Conservation (phyloP, 2,329 filamentous ascomycete genomes). For the Neonectria punicea region DNA sequence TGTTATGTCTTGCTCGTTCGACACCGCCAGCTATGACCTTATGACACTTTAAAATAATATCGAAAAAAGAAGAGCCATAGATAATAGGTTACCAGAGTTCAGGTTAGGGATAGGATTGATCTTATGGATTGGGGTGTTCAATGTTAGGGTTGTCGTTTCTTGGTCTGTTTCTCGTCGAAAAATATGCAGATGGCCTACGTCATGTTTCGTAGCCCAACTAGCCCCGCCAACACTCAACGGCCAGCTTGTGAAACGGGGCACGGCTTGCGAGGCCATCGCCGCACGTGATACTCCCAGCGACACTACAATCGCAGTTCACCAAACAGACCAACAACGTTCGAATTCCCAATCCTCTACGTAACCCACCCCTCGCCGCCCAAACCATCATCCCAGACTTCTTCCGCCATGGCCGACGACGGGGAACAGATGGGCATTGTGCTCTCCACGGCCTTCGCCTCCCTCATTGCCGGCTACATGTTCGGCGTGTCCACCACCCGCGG, state of each 20-base stretch:
- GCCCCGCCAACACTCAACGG: neutral
- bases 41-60: no score
- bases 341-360: neutral
- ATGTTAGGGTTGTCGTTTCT: neutral
- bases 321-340: neutral
- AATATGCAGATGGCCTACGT: neutral
- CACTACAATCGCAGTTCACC: neutral
- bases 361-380: neutral
- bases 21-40: no score
- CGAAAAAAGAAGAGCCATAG: no score
- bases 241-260: constrained; percentile 16
- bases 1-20: neutral
- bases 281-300: constrained; percentile 20
- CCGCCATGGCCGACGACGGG: constrained; percentile 51
- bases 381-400: neutral
- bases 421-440: constrained; percentile 70
- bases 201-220: constrained; percentile 1
- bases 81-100: no score
- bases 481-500: constrained; percentile 77
- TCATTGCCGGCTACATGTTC: constrained; percentile 82
- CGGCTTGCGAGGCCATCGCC: neutral
- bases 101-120: no score
- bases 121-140: no score
- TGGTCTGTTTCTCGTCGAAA: neutral
- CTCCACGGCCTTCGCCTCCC: constrained; percentile 78